Evolutionary conservation across 2,329 filamentous ascomycete species (phyloP).

Genomic region (Pseudocercospora musae): DNA sequence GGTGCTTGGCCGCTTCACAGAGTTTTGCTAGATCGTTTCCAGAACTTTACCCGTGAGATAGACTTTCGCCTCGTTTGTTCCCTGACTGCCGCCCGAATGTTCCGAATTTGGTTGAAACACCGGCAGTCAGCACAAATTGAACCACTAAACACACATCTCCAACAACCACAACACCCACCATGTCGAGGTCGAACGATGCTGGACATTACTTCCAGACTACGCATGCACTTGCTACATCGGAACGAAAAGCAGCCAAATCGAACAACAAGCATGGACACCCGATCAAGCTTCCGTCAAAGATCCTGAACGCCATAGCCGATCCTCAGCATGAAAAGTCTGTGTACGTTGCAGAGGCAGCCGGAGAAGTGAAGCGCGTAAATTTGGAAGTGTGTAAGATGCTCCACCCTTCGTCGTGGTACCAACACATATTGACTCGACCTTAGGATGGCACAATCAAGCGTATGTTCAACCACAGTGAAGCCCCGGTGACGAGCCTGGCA

Average conservation of each 20-base stretch:
- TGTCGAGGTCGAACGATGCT: conserved; percentile 68
- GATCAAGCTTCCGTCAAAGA: conserved; percentile 77
- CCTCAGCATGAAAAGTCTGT: conserved; percentile 58
- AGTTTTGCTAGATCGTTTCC: neutral
- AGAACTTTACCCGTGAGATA: neutral
- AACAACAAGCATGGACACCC: conserved; percentile 85
- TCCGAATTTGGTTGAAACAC: neutral
- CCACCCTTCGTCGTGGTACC: neutral
- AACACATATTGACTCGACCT: conserved; percentile 9
- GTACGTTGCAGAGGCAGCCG: conserved; percentile 84
- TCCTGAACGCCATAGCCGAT: conserved; percentile 70
- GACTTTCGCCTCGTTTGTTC: neutral
- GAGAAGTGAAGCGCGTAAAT: conserved; percentile 68
- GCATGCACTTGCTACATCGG: conserved; percentile 50
- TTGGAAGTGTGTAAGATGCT: conserved; percentile 66
- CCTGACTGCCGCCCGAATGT: neutral
- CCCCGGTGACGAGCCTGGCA: conserved; percentile 75
- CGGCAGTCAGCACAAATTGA: neutral
- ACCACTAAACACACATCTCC: neutral
- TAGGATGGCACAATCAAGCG: conserved; percentile 46
- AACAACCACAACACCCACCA: conserved; percentile 31
- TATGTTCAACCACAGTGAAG: conserved; percentile 68
- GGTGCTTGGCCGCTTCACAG: neutral
- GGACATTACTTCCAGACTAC: conserved; percentile 92
- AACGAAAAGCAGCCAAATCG: conserved; percentile 65